phyloP scores from a whole-genome alignment of 2,329 filamentous ascomycete species.

The Aspergillus flavus region DNA sequence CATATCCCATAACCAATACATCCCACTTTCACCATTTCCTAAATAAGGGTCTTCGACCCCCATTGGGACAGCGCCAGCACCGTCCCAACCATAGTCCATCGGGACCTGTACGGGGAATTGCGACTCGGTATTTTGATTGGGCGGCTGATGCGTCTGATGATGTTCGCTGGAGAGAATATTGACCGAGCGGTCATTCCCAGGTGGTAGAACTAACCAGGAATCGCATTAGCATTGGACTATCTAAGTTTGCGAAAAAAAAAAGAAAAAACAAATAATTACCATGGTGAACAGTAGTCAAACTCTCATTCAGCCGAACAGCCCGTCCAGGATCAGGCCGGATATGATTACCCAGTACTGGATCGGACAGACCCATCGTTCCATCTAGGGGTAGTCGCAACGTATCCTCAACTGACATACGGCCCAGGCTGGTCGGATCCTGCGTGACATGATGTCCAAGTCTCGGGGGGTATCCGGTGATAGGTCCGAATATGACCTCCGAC shows the following conservation, averaged over 20 bases:
- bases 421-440: not conserved
- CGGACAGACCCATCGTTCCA: conserved; percentile 10
- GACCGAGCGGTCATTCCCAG: conserved; percentile 13
- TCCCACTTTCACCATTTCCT: conserved; percentile 25
- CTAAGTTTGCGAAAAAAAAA: not conserved
- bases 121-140: not conserved
- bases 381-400: conserved; percentile 27
- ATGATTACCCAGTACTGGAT: conserved; percentile 9
- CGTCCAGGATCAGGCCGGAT: conserved; percentile 13
- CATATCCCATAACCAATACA: conserved; percentile 37
- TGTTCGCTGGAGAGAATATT: not conserved
- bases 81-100: conserved; percentile 15
- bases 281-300: conserved; percentile 27
- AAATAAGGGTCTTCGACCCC: conserved; percentile 3
- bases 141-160: not conserved
- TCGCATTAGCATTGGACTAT: not conserved
- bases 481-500: conserved; percentile 27
- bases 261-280: conserved; percentile 12
- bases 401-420: conserved; percentile 26
- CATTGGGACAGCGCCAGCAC: not conserved
- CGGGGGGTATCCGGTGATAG: conserved; percentile 12
- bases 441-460: not conserved
- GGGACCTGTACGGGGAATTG: conserved; percentile 9
- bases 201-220: conserved; percentile 10
- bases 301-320: conserved; percentile 25